Conservation (phyloP, 2,329 filamentous ascomycete species). For the Stenocarpella maydis region DNA sequence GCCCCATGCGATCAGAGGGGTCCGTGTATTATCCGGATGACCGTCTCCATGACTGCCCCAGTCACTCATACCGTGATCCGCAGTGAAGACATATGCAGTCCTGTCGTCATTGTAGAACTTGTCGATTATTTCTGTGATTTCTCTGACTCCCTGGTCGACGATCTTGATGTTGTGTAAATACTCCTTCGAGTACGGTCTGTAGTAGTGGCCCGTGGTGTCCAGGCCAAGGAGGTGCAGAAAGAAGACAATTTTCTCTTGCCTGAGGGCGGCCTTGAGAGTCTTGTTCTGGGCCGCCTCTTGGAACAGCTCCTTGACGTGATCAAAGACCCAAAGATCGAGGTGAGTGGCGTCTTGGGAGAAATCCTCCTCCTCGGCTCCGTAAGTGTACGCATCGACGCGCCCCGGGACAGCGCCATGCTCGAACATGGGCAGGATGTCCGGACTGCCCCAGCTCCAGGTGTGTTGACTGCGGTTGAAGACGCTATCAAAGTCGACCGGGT, state of each 20-base stretch:
- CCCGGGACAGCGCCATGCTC: constrained; percentile 89
- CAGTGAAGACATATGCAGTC: constrained; percentile 96
- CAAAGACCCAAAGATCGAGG: constrained; percentile 95
- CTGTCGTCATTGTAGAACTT: constrained; percentile 85
- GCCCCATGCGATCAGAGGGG: constrained; percentile 91
- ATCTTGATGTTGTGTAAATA: constrained; percentile 95
- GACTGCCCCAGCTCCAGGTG: constrained; percentile 99
- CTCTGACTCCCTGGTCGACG: constrained; percentile 88
- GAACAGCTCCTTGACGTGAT: constrained; percentile 89
- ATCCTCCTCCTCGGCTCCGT: constrained; percentile 86
- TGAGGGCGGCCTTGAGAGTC: constrained; percentile 75
- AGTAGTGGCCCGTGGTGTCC: constrained; percentile 87
- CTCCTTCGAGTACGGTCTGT: constrained; percentile 92
- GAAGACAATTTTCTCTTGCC: constrained; percentile 89
- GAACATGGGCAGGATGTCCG: constrained; percentile 98
- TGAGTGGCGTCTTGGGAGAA: constrained; percentile 83
- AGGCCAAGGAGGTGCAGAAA: constrained; percentile 93
- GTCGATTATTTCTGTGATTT: constrained; percentile 82
- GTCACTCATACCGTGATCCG: constrained; percentile 98
- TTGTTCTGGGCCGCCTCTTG: constrained; percentile 79
- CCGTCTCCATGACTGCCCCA: constrained; percentile 99
- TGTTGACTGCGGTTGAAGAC: constrained; percentile 97
- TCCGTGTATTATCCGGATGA: constrained; percentile 95
- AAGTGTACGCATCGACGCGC: constrained; percentile 85
- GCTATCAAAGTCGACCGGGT: constrained; percentile 97